phyloP scores from a whole-genome alignment of 169 alveolate species.

The Babesia gibsoni region DNA sequence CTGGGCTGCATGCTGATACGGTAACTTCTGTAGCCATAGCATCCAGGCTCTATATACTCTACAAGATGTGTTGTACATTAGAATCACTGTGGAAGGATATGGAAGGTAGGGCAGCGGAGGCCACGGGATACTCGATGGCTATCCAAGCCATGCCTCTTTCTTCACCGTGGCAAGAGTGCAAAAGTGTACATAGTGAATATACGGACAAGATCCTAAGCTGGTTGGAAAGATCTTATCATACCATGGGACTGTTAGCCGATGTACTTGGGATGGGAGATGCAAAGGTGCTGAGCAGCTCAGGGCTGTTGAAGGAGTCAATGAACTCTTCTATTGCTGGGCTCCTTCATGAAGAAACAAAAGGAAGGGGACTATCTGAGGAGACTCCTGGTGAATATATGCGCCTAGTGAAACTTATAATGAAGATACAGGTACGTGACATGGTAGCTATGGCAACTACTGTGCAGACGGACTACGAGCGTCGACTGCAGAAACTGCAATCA shows the following conservation, averaged over 20 bases:
- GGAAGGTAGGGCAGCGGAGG: conserved; percentile 9
- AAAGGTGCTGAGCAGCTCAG: conserved; percentile 7
- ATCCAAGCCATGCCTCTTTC: conserved; percentile 28
- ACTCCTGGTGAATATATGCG: conserved; percentile 39
- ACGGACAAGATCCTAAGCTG: conserved; percentile 35
- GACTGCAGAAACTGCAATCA: conserved; percentile 29
- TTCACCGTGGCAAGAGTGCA: conserved; percentile 33
- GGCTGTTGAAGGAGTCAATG: conserved; percentile 15
- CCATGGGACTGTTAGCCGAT: conserved; percentile 18
- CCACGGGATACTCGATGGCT: conserved; percentile 17
- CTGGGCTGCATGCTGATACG: background rate
- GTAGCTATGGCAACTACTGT: background rate
- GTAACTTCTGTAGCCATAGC: conserved; percentile 15
- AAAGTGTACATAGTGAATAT: conserved; percentile 35
- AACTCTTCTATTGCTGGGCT: no score
- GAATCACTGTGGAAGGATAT: conserved; percentile 20
- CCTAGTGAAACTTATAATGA: conserved; percentile 22
- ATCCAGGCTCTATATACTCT: conserved; percentile 2
- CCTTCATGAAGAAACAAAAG: no score
- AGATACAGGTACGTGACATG: conserved; percentile 21
- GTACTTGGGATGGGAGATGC: conserved; percentile 11
- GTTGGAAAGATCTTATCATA: conserved; percentile 48
- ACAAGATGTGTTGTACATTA: conserved; percentile 5
- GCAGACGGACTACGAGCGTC: conserved; percentile 44
- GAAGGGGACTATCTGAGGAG: conserved; percentile 1